Base-by-base conservation (phyloP, 1,139 yeast genomes). In the Williopsis jadinii region DNA sequence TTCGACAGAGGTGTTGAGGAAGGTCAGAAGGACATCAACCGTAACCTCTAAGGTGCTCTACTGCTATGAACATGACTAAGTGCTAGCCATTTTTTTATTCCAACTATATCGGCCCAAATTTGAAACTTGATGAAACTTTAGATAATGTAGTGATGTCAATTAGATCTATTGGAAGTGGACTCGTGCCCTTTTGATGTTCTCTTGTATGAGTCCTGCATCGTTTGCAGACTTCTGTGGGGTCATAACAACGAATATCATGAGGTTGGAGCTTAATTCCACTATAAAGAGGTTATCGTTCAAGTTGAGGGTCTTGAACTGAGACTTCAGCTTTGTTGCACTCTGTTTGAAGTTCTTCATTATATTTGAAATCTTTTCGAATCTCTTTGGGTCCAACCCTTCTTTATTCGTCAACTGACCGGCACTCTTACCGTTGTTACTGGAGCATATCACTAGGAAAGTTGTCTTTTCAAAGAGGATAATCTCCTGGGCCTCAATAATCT, bases 291-390 rank as follows among this genome's bases (percentile, higher is more conserved):
- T 73, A 12, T 95, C 95, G 46, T 84, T 79, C 36, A 92, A 70
- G 15, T 85, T 77, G 40, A 90, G 66, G 40, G 86, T 83, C 49
- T 77, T 82, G 61, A 92, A 86, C 55, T 84, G 87, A 1, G 95
- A 78, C 57, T 95, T 76, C 58, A 92, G 71, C 61, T 88, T 88
- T 39, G 88, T 80, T 41, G 95, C 88, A 47, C 95, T 84, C 63
- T 92, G 97, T 57, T 92, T 90, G 63, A 86, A 92, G 11, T 95
- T 88, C 57, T 92, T 92, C 69, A 92, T 87, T 44, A 90, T 88
- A 60, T 88, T 90, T 32, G 95, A 84, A 29, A 92, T 88, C 61
- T 90, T 90, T 59, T 92, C 98, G 58, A 90, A 92, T 52, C 97
- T 69, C 56, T 90, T 88, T 4, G 97, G 96, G 58, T 88, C 97